Evolutionary conservation across 176 grass and related monocot species (phyloP).

Genomic region (Echinochloa phyllopogon): DNA sequence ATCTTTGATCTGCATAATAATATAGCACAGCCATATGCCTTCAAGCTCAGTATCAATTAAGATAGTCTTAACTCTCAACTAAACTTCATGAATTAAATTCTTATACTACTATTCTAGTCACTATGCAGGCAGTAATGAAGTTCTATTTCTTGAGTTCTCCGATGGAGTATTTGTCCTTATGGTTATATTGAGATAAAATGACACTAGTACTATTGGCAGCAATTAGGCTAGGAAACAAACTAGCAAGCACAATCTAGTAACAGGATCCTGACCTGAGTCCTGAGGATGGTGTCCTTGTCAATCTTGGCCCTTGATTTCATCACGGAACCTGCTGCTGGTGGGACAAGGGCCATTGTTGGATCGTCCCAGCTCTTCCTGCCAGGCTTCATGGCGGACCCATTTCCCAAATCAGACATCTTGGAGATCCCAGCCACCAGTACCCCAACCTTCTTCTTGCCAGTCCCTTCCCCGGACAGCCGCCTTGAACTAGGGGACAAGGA

Average conservation of each 20-base stretch:
- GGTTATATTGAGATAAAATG: not conserved
- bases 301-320: constrained; percentile 61
- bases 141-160: not conserved
- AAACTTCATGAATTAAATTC: not conserved
- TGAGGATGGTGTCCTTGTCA: constrained; percentile 62
- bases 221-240: not conserved
- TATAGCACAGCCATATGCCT: not conserved
- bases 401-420: constrained; percentile 68
- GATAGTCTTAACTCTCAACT: not conserved
- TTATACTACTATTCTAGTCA: not conserved
- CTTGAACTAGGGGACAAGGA: constrained; percentile 63
- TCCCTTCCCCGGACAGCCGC: constrained; percentile 59
- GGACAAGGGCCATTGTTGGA: constrained; percentile 27
- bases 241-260: not conserved
- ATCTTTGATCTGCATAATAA: not conserved
- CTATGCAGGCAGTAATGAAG: not conserved
- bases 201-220: not conserved
- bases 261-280: constrained; percentile 76
- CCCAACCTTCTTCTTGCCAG: constrained; percentile 70
- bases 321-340: constrained; percentile 1
- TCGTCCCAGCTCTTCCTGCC: constrained; percentile 95
- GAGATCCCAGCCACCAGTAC: constrained; percentile 80
- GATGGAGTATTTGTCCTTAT: not conserved
- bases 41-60: not conserved
- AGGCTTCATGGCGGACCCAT: constrained; percentile 57